Evolutionary conservation across 169 alveolate genomes (phyloP), one percentile per base, ranked within the genome.

Genomic region (Eimeria brunetti): DNA sequence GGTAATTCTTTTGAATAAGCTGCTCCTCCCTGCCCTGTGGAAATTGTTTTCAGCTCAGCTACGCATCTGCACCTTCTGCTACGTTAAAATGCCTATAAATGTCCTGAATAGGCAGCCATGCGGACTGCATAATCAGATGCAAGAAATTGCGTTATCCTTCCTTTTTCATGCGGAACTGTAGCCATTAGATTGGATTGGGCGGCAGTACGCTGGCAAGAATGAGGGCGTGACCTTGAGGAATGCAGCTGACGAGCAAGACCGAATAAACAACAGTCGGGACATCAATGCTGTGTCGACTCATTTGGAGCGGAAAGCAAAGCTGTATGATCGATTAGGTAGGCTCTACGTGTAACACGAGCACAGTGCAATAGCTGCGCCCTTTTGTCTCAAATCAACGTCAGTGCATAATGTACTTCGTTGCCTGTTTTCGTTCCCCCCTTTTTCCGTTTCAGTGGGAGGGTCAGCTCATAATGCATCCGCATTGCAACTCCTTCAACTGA

Each of bases 121-220:
- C 53, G 56, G 8, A 36, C 12, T 11, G 1, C 1, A 38, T 20
- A 53, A 18, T 51, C 58, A 84, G 60, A 6, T 18, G 14, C 41
- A 51, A 1, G 1, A 27, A 30, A 67, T 20, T 30, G 27, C 49
- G 46, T 67, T 73, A 30, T 36, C 8, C 14, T 73, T 2, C 7
- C 18, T 18, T 20, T 38, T 73, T 11, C 20, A 53, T 53, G 83
- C 41, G 64, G 58, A 38, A 60, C 20, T 46, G 62, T 84, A 86
- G 93, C 69, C 93, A 44, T 56, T 86, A 16, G 93, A 86, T 44
- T 86, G 93, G 93, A n/a, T 20, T 27, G 81, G 83, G 81, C 67
- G 93, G 53, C 80, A 86, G 83, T 41, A 64, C 8, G 93, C 93
- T 11, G 93, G 81, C 83, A 86, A n/a, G 93, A 86, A 86, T 51